A percentile compares a stretch with the other conserved stretches of the same genome.
Conservation (phyloP, 352 stramenopile species). For the Peronospora farinosa region DNA sequence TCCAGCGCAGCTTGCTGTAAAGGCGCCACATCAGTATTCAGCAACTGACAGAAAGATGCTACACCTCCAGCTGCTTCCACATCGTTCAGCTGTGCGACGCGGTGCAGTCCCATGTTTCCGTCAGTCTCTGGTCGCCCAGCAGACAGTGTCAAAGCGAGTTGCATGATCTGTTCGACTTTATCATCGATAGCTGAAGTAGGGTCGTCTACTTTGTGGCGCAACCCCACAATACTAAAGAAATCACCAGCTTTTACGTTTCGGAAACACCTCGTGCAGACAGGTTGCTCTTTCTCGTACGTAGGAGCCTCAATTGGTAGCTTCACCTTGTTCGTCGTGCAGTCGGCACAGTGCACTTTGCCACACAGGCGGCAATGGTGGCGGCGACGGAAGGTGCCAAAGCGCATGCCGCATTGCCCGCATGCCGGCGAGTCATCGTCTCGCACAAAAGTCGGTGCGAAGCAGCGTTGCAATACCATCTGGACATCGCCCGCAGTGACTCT, state of each 20-base stretch:
- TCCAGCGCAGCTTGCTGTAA: conserved; percentile 56
- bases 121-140: conserved; percentile 55
- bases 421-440: conserved; percentile 38
- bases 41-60: conserved; percentile 59
- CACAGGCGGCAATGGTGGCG: conserved; percentile 76
- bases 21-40: conserved; percentile 45
- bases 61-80: conserved; percentile 75
- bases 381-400: conserved; percentile 69
- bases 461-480: conserved; percentile 40
- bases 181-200: conserved; percentile 35
- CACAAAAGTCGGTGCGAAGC: conserved; percentile 54
- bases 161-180: conserved; percentile 63
- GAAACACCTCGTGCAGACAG: conserved; percentile 67
- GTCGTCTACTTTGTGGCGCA: conserved; percentile 54
- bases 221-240: conserved; percentile 66
- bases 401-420: conserved; percentile 61
- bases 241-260: conserved; percentile 65
- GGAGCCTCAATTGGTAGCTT: conserved; percentile 50
- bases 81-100: conserved; percentile 79
- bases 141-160: conserved; percentile 52
- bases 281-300: conserved; percentile 62
- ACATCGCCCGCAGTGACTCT: conserved; percentile 27
- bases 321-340: conserved; percentile 72
- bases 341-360: conserved; percentile 61
- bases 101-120: conserved; percentile 60